Base-by-base conservation (phyloP, 495 filamentous ascomycete species). In the Tricharina praecox region DNA sequence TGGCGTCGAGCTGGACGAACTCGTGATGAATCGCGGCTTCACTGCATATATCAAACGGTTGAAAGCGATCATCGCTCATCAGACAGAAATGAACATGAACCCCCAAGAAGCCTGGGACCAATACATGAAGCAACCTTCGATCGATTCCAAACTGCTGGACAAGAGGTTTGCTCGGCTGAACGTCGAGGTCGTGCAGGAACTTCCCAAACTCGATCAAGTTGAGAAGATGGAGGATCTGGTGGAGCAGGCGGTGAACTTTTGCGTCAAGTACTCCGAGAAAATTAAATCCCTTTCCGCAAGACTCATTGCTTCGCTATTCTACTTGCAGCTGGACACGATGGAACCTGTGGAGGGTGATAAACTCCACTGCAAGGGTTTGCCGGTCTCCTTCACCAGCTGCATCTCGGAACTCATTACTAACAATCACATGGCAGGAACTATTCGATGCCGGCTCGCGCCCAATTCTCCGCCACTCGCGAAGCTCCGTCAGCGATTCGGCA, bases 401-500 rank as follows among this genome's bases (percentile, higher is more conserved):
- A 13, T 32, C 28, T 13, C 28, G 13, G 7, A 13, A 32, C 7
- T 7, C 23, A 25, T 23, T n/a, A 43, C 19, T 26, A 35, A 28
- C 11, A 3, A 49, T 41, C 18, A n/a, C n/a, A n/a, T n/a, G 25
- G 7, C 4, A 48, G 45, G 26, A 18, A 41, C 10, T 3, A 48
- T 48, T 18, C 45, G 40, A 19, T 48, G 45, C 23, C 30, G 45
- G n/a, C 45, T 48, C 4, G 20, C 7, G 20, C 9, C 45, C 19
- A 33, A 21, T 15, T 13, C 45, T 3, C 4, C 9, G 15, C 26
- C 4, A 15, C 33, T 48, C 26, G 4, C 5, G 16, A 37, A 37
- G 34, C 34, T 37, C 28, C 13, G 7, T 13, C 28, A 32, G 28
- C 28, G 13, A 32, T n/a, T n/a, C n/a, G n/a, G n/a, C n/a, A n/a